A percentile compares a stretch with the other conserved stretches of the same genome.
These are phyloP conservation scores for Sarcodon aspratus DNA, from an alignment of 768 basidiomycete genomes.

Conservation along the genomic window DNA sequence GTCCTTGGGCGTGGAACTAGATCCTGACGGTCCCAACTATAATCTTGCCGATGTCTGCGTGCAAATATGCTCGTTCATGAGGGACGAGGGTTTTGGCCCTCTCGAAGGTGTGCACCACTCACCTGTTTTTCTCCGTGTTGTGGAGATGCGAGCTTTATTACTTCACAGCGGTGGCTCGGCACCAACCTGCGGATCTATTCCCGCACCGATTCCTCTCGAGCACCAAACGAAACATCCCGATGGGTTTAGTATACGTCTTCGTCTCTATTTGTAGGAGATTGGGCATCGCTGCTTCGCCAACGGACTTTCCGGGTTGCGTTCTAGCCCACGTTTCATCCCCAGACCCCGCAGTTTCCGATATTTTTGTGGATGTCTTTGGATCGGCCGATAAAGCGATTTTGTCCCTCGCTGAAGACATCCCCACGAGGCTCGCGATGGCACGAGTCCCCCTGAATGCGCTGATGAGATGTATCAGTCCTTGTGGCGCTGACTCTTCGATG, in stretches of 20 bases:
- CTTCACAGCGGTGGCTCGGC: constrained; percentile 24
- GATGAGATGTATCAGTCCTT: neutral
- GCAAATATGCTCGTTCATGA: constrained; percentile 41
- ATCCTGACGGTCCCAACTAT: constrained; percentile 19
- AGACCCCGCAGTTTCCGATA: constrained; percentile 21
- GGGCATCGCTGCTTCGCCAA: constrained; percentile 37
- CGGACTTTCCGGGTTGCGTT: constrained; percentile 46
- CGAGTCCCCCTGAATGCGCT: no score
- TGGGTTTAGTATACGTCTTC: constrained; percentile 50
- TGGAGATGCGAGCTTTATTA: neutral
- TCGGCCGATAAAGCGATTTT: no score
- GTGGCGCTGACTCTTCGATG: neutral
- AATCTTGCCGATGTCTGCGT: constrained; percentile 24
- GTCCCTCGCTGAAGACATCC: no score
- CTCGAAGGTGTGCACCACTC: constrained; percentile 23
- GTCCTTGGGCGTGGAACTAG: constrained; percentile 14
- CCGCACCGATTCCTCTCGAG: constrained; percentile 43
- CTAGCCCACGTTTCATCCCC: constrained; percentile 35
- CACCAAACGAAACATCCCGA: constrained; percentile 40
- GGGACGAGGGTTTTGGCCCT: constrained; percentile 32
- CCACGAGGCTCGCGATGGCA: no score
- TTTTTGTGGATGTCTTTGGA: constrained; percentile 32
- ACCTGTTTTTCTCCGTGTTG: neutral
- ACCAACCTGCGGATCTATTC: constrained; percentile 39
- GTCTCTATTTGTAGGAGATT: constrained; percentile 39